Evolutionary conservation across 2,329 filamentous ascomycete species (phyloP).

Genomic region (Pseudodiploospora longispora): DNA sequence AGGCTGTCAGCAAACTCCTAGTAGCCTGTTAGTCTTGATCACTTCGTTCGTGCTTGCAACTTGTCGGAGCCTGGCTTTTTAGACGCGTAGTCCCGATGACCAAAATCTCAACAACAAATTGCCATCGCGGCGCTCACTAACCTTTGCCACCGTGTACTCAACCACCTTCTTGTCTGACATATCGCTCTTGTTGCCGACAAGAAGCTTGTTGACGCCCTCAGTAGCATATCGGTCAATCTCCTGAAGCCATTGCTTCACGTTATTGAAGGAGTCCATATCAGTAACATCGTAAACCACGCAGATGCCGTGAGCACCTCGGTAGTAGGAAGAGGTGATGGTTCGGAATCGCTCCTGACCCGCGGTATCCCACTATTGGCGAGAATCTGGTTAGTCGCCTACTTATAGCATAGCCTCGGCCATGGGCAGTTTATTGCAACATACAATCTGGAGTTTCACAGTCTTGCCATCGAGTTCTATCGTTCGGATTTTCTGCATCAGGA

Average conservation of each 20-base stretch:
- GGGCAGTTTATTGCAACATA: slow-evolving; percentile 39
- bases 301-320: slow-evolving; percentile 97
- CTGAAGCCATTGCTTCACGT: slow-evolving; percentile 99
- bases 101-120: background rate
- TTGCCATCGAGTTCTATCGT: slow-evolving; percentile 99
- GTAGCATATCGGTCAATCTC: slow-evolving; percentile 99
- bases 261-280: slow-evolving; percentile 99
- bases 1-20: slow-evolving; percentile 98
- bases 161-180: slow-evolving; percentile 99
- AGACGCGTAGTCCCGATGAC: too few relatives aligned
- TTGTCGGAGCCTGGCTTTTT: too few relatives aligned
- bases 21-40: slow-evolving; percentile 15
- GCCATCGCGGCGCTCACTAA: slow-evolving; percentile 33
- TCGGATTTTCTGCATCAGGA: slow-evolving; percentile 79
- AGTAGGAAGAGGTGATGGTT: slow-evolving; percentile 99
- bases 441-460: slow-evolving; percentile 99
- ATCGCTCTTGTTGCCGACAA: slow-evolving; percentile 99
- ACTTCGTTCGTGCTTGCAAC: too few relatives aligned
- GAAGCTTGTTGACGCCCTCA: slow-evolving; percentile 98
- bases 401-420: too few relatives aligned
- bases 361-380: slow-evolving; percentile 76
- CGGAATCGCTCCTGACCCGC: slow-evolving; percentile 99
- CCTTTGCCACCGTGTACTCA: slow-evolving; percentile 98
- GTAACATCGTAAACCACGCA: slow-evolving; percentile 99
- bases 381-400: background rate